Base-by-base conservation (phyloP, 306 rosid genomes). In the Cajanus cajan region DNA sequence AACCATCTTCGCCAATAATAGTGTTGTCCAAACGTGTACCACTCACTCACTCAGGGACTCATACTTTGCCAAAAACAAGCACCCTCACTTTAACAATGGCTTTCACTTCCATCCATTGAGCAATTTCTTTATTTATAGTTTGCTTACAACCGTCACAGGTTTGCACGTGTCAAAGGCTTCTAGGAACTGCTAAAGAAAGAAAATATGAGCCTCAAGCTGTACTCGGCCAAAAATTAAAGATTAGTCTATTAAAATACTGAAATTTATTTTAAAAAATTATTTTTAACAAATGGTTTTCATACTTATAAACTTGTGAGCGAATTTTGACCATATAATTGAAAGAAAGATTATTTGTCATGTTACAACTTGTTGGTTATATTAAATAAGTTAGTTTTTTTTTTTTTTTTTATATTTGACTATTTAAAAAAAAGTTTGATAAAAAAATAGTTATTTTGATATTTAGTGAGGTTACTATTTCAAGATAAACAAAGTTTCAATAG, bases 1-100 rank as follows among this genome's bases (percentile, higher is more conserved):
- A 21, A 6, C 66, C 55, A 71, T 34, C 22, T 62, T 40, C 18
- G n/a, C 83, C 76, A 67, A 83, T 73, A 66, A 78, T 78, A 73
- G 52, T 67, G 72, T 50, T 28, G 52, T 36, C 65, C 24, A 44
- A 73, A 24, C 66, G 67, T 66, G 79, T 47, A 83, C 77, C 66
- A 73, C 83, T 57, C 76, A 28, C n/a, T n/a, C n/a, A n/a, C n/a
- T n/a, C n/a, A 72, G 13, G 11, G 43, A 57, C 62, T 28, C 10
- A 2, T 71, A 41, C 34, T 36, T n/a, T 18, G 47, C 65, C 59
- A 50, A 62, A 62, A 76, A 63, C 71, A 62, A 71, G 80, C 62
- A 76, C 28, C 73, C 18, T 40, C n/a, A 15, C 70, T 33, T 22
- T 76, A 15, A 9, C 19, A 47, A 45, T 67, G 51, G 0, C 52